These are phyloP conservation scores for Tilletiopsis washingtonensis DNA, from an alignment of 1,284 basidiomycete species.

Conservation along the genomic window DNA sequence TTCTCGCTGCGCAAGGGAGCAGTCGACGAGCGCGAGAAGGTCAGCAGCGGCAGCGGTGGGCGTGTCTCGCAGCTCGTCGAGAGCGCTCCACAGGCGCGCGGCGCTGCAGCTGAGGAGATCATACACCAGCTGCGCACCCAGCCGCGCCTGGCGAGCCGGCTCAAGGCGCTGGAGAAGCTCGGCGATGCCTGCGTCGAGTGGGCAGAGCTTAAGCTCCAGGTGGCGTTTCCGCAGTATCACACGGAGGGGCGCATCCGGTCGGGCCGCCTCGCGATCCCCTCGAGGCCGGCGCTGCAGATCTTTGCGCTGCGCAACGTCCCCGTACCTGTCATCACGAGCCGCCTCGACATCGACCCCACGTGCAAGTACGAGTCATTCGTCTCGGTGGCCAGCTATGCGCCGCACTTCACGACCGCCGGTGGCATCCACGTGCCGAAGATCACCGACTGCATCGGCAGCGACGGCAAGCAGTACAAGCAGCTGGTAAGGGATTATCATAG, in stretches of 20 bases:
- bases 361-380: constrained; percentile 56
- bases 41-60: constrained; percentile 1
- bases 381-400: constrained; percentile 54
- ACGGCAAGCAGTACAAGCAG: constrained; percentile 67
- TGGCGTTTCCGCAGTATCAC: constrained; percentile 21
- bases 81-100: constrained; percentile 48
- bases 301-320: constrained; percentile 15
- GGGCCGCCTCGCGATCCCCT: constrained; percentile 17
- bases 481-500: constrained; percentile 56
- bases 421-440: constrained; percentile 81
- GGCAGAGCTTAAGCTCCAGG: constrained; percentile 61
- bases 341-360: constrained; percentile 65
- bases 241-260: constrained; percentile 18
- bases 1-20: constrained; percentile 54
- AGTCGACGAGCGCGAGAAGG: constrained; percentile 7
- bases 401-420: constrained; percentile 61
- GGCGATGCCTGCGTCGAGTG: constrained; percentile 71
- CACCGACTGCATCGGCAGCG: constrained; percentile 61
- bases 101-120: constrained; percentile 63
- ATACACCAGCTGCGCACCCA: constrained; percentile 58
- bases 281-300: constrained; percentile 16
- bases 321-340: constrained; percentile 66
- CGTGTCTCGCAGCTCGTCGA: constrained; percentile 10
- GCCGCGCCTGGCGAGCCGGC: constrained; percentile 47
- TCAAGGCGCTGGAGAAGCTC: constrained; percentile 60